A percentile compares a stretch with the other conserved stretches of the same genome.
Conservation (phyloP, 1,284 basidiomycete genomes). For the Fomitopsis schrenkii region DNA sequence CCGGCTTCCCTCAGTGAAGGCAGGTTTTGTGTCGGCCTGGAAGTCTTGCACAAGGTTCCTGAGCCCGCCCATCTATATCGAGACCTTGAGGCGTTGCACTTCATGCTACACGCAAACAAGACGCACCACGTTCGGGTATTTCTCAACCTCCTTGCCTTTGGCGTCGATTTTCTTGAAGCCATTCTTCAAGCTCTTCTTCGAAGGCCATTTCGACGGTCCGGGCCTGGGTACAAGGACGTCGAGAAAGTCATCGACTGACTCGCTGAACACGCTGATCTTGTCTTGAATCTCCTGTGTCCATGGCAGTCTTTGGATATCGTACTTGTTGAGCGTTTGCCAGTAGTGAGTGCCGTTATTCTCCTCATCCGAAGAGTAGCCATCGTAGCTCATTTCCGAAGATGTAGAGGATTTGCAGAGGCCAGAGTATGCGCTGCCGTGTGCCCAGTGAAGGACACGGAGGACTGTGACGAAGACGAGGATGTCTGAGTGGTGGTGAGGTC, state of each 20-base stretch:
- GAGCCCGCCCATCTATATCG: too few relatives aligned
- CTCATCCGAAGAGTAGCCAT: background rate
- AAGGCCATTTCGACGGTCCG: too few relatives aligned
- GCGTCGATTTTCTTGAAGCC: too few relatives aligned
- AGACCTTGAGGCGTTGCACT: too few relatives aligned
- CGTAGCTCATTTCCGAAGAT: background rate
- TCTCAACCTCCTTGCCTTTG: too few relatives aligned
- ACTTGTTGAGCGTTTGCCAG: background rate
- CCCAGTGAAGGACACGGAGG: background rate
- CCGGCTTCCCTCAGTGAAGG: too few relatives aligned
- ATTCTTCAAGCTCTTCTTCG: too few relatives aligned
- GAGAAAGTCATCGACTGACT: background rate
- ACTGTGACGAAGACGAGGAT: background rate
- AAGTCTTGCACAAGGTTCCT: too few relatives aligned
- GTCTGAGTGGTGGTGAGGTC: too few relatives aligned
- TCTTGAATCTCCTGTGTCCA: background rate
- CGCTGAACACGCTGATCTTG: background rate
- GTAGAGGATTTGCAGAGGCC: background rate
- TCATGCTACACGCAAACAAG: too few relatives aligned
- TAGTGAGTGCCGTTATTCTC: background rate
- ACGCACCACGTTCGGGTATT: too few relatives aligned
- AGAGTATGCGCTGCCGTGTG: background rate
- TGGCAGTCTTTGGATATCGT: background rate
- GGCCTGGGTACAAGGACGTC: background rate
- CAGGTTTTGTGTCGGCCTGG: too few relatives aligned